phyloP scores from a whole-genome alignment of 2,329 filamentous ascomycete species.

The Pseudogymnoascus verrucosus region DNA sequence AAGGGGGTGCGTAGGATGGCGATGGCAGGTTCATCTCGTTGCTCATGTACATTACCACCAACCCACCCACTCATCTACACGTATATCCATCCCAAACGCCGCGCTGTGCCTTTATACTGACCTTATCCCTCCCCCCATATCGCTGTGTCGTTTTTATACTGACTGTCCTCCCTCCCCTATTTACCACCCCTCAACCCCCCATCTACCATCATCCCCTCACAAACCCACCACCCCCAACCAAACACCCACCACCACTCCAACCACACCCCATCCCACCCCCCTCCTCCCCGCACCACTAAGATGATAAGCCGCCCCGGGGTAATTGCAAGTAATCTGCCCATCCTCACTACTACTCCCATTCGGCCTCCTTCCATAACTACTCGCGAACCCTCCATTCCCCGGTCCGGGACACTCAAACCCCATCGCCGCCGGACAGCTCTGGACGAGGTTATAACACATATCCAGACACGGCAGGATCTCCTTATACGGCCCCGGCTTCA shows the following conservation, averaged over 20 bases:
- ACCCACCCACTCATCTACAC: too few species aligned
- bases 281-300: conserved; percentile 28
- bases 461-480: conserved; percentile 85
- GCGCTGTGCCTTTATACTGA: too few species aligned
- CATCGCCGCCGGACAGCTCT: conserved; percentile 71
- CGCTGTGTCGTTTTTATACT: too few species aligned
- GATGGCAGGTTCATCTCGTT: too few species aligned
- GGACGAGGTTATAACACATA: conserved; percentile 77
- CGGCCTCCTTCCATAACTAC: conserved; percentile 34
- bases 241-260: not conserved
- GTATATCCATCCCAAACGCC: too few species aligned
- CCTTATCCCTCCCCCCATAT: too few species aligned
- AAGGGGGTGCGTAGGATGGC: too few species aligned
- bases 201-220: too few species aligned
- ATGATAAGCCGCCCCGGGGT: conserved; percentile 50
- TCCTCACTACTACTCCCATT: conserved; percentile 15
- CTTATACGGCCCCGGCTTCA: conserved; percentile 84
- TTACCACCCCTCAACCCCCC: too few species aligned
- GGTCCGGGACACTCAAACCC: conserved; percentile 65
- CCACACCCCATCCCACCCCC: too few species aligned
- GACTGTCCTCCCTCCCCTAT: too few species aligned
- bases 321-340: conserved; percentile 48
- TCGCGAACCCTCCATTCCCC: conserved; percentile 32
- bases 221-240: conserved; percentile 14
- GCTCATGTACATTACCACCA: too few species aligned